phyloP scores from a whole-genome alignment of 1,284 basidiomycete species.

The Chondrostereum purpureum region DNA sequence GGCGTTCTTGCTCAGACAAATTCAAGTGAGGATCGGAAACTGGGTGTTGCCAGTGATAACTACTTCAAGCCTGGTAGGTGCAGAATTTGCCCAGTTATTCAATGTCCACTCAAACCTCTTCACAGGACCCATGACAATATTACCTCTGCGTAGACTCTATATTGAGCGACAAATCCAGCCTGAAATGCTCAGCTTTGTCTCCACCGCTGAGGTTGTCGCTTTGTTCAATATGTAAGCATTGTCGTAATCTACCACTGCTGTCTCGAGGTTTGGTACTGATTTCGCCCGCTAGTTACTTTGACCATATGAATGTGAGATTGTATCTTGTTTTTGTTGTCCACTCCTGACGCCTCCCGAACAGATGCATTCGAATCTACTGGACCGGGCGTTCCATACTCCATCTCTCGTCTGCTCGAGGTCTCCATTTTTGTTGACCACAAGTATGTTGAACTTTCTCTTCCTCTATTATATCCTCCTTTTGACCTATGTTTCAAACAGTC shows the following conservation, averaged over 20 bases:
- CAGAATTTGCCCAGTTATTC: too few relatives aligned
- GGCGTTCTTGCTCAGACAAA: slow-evolving; percentile 31
- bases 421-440: slow-evolving; percentile 88
- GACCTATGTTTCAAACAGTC: slow-evolving; percentile 46
- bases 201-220: slow-evolving; percentile 79
- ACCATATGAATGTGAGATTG: slow-evolving; percentile 62
- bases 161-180: slow-evolving; percentile 88
- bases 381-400: slow-evolving; percentile 86
- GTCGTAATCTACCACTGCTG: slow-evolving; percentile 6
- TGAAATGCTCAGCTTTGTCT: slow-evolving; percentile 82
- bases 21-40: slow-evolving; percentile 33
- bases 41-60: slow-evolving; percentile 84
- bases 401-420: slow-evolving; percentile 87
- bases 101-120: slow-evolving; percentile 13
- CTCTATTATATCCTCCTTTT: slow-evolving; percentile 8
- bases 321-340: slow-evolving; percentile 7
- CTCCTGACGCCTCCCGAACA: slow-evolving; percentile 22
- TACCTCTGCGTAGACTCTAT: slow-evolving; percentile 78
- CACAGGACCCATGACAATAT: slow-evolving; percentile 76
- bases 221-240: slow-evolving; percentile 83
- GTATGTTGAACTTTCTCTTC: slow-evolving; percentile 62
- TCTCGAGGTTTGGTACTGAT: too few relatives aligned
- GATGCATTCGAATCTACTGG: slow-evolving; percentile 72
- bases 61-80: slow-evolving; percentile 89
- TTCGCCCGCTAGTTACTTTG: slow-evolving; percentile 54